Base-by-base conservation (phyloP, 495 filamentous ascomycete genomes). In the Lophiostoma macrostomum region DNA sequence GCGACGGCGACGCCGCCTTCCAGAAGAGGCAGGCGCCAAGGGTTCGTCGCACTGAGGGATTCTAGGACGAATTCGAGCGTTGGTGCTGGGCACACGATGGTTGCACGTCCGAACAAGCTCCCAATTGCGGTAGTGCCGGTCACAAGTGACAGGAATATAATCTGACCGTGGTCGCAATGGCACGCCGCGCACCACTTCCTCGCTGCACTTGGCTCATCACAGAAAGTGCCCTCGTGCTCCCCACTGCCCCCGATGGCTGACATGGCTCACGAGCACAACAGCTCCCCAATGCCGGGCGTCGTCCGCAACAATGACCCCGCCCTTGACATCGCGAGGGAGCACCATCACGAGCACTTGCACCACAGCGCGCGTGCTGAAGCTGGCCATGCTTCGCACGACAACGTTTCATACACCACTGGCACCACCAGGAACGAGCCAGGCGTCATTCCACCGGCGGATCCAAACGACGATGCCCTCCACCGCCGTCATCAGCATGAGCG, bases 341-440 rank as follows among this genome's bases (percentile, higher is more conserved):
- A 81, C 59, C 73, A 69, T 24, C 76, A 80, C 55, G 52, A 41
- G 5, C 79, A 83, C 61, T 63, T 75, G 5, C 77, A 80, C 56
- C 78, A 82, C 50, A 66, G 63, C 10, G 55, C 66, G 5, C 63
- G 64, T 30, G 71, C 78, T n/a, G 67, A 73, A 58, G 61, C 69
- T 56, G 71, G 70, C 44, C 68, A 69, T 28, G 16, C 32, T 72
- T 31, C 8, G 24, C 27, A 19, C 8, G 71, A 81, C 32, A 71
- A 80, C 42, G 63, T 77, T 22, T 67, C 70, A 38, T 79, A 81
- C 50, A 68, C 75, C 18, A 72, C 70, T 29, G 72, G 69, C 29
- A 67, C 64, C 0, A 66, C 66, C 10, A 58, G n/a, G n/a, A n/a
- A 64, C 5, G 76, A 80, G 53, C 74, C 76, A 37, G 65, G 59